These are phyloP conservation scores for Entomophthora muscae DNA, from an alignment of 371 early-diverging fungal genomes.

Conservation along the genomic window DNA sequence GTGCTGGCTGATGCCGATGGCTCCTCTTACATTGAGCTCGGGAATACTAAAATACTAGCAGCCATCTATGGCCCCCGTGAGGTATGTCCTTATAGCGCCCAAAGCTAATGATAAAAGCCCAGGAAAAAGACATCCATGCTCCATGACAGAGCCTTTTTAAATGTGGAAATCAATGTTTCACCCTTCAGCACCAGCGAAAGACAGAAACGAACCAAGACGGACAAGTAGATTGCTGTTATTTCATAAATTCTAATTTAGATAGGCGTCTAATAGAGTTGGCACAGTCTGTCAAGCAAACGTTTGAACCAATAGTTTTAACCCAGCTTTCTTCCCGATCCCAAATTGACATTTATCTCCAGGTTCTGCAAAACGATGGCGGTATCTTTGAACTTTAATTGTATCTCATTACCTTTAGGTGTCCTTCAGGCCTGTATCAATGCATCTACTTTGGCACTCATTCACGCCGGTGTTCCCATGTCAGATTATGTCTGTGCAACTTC, in stretches of 20 bases:
- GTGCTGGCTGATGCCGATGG: constrained; percentile 77
- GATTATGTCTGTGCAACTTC: constrained; percentile 91
- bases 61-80: constrained; percentile 90
- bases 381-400: constrained; percentile 6
- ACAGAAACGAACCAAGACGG: constrained; percentile 55
- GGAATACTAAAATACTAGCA: constrained; percentile 84
- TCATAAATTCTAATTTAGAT: background rate
- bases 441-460: constrained; percentile 83
- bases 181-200: constrained; percentile 84
- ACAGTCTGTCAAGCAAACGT: constrained; percentile 67
- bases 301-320: constrained; percentile 72
- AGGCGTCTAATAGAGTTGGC: constrained; percentile 75
- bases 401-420: constrained; percentile 14
- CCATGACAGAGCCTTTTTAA: constrained; percentile 68
- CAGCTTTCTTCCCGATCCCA: constrained; percentile 66
- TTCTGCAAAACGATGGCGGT: constrained; percentile 87
- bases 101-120: constrained; percentile 19
- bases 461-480: constrained; percentile 91
- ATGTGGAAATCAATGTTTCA: constrained; percentile 79
- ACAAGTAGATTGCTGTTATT: constrained; percentile 48
- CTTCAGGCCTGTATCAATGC: constrained; percentile 85
- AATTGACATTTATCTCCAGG: constrained; percentile 79
- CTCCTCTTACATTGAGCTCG: constrained; percentile 86
- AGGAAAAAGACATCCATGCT: constrained; percentile 30
- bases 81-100: constrained; percentile 17